Base-by-base conservation (phyloP, 352 stramenopile species). In the Peronospora belbahrii region DNA sequence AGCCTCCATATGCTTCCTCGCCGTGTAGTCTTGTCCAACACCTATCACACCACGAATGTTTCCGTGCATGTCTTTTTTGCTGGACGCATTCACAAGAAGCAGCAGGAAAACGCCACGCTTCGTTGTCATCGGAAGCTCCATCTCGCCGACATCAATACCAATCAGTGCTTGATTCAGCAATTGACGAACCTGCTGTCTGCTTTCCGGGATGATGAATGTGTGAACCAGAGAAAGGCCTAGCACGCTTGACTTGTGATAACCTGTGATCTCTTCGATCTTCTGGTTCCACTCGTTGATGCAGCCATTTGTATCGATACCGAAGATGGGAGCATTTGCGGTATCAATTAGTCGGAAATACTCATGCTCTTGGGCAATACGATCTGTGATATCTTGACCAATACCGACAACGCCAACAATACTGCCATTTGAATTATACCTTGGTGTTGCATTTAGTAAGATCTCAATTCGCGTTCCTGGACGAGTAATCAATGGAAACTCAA, bases 11-110 rank as follows among this genome's bases (percentile, higher is more conserved):
- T 90, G 76, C 45, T 90, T 90, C 14, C 80, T 66, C 2, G 78
- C 81, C 8, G 91, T 97, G 48, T 97, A 90, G 57, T 97, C 90
- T 64, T 97, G 88, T 8, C 84, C 87, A 33, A 97, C 85, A 51
- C 81, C 82, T 40, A 97, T 94, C 18, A 96, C 88, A 38, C 89
- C 91, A 28, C 93, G 83, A 54, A 97, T 85, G 42, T 94, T 95
- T 18, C 87, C 85, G 23, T 96, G 83, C 64, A 85, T 85, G 52
- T 97, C 86, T 41, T 94, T 89, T 43, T 94, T 93, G 34, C 77
- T 90, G 0, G 78, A 90, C 0, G 78, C 78, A 35, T 90, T 93
- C 24, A 90, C 81, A 31, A 90, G 59, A 4, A 90, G 48, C 27
- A 90, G 46, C 40, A 93, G 56, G 28, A 84, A 82, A 9, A 53